phyloP scores from a whole-genome alignment of 352 stramenopile species.

The Halophytophthora batemanensis region DNA sequence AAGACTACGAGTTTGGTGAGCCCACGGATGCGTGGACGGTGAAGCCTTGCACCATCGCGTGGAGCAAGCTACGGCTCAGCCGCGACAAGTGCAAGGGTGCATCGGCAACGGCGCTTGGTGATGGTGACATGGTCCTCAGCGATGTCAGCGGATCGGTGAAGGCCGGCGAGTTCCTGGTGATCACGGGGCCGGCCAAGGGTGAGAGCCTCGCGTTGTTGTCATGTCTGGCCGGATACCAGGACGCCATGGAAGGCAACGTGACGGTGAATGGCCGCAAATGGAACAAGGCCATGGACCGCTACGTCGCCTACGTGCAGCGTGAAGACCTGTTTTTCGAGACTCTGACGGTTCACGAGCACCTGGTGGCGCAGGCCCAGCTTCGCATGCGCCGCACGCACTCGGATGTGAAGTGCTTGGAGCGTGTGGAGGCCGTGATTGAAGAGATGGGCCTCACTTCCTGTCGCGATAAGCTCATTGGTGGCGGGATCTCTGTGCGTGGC shows the following conservation, averaged over 20 bases:
- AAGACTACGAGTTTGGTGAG: background rate
- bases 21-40: constrained; percentile 14
- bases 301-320: constrained; percentile 69
- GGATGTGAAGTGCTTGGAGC: constrained; percentile 27
- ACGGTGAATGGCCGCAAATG: constrained; percentile 59
- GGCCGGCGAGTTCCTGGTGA: constrained; percentile 50
- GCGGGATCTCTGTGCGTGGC: constrained; percentile 39
- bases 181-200: constrained; percentile 56
- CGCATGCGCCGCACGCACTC: constrained; percentile 49
- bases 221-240: constrained; percentile 88
- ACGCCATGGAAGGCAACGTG: constrained; percentile 61
- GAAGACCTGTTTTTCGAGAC: constrained; percentile 88
- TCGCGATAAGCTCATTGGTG: constrained; percentile 55
- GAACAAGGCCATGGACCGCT: constrained; percentile 33
- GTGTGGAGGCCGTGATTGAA: constrained; percentile 60
- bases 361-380: constrained; percentile 83
- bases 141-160: constrained; percentile 39
- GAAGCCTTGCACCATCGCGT: constrained; percentile 21
- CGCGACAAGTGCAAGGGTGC: constrained; percentile 9
- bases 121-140: constrained; percentile 29
- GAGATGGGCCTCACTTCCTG: constrained; percentile 50
- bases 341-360: constrained; percentile 88
- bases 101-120: background rate
- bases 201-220: constrained; percentile 92
- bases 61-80: constrained; percentile 25